A percentile compares a stretch with the other conserved stretches of the same genome.
Conservation (phyloP, 2,329 filamentous ascomycete species). For the Sporothrix pseudoabietina region DNA sequence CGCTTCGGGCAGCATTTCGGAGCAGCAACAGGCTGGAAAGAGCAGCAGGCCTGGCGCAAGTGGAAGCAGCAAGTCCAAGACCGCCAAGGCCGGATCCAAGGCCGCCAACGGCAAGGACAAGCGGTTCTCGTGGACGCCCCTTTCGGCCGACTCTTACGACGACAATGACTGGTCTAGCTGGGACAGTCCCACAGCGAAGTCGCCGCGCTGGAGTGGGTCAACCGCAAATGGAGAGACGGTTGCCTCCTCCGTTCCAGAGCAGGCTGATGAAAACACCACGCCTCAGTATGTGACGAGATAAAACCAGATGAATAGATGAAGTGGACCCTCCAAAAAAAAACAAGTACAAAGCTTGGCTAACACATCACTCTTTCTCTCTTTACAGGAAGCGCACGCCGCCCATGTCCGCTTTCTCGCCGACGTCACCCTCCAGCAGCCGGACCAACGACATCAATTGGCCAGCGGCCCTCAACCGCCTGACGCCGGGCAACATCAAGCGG, state of each 20-base stretch:
- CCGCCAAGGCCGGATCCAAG: conserved; percentile 37
- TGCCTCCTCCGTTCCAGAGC: conserved; percentile 49
- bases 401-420: conserved; percentile 21
- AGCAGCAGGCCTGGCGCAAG: neutral
- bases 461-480: conserved; percentile 70
- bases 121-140: conserved; percentile 62
- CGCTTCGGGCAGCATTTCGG: neutral
- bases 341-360: neutral
- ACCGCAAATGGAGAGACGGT: conserved; percentile 55
- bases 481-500: conserved; percentile 74
- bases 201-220: conserved; percentile 66
- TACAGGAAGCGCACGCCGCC: conserved; percentile 28
- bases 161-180: conserved; percentile 68
- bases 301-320: neutral
- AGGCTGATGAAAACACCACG: conserved; percentile 49
- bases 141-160: conserved; percentile 59
- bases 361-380: neutral
- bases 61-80: conserved; percentile 13
- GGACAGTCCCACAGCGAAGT: conserved; percentile 56
- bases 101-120: conserved; percentile 48
- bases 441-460: conserved; percentile 62
- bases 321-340: neutral
- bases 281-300: conserved; percentile 46
- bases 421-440: conserved; percentile 44
- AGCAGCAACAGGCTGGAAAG: neutral